Evolutionary conservation across 768 basidiomycete genomes (phyloP).

Genomic region (Lentinus brumalis): DNA sequence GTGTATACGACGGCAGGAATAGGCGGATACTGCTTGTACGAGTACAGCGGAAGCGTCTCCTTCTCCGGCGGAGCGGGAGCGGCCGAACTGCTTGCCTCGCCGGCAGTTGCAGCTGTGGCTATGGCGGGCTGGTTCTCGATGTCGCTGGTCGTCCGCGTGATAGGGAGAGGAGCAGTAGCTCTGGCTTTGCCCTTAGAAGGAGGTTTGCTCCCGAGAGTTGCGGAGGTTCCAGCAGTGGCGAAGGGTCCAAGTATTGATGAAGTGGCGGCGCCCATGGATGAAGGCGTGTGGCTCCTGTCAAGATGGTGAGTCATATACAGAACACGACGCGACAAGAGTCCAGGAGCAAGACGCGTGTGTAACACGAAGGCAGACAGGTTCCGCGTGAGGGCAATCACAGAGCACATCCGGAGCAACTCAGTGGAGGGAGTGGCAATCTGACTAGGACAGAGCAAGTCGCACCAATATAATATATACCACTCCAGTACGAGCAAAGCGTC

Average conservation of each 20-base stretch:
- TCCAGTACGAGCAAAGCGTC: too few species aligned
- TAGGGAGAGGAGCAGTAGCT: neutral
- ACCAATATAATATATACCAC: too few species aligned
- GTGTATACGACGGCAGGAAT: constrained; percentile 42
- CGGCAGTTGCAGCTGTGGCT: neutral
- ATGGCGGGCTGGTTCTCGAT: constrained; percentile 5
- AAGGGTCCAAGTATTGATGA: neutral
- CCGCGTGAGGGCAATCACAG: too few species aligned
- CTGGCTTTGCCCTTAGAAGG: neutral
- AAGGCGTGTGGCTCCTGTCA: neutral
- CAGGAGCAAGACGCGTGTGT: too few species aligned
- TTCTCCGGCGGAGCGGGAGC: neutral
- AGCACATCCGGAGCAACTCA: too few species aligned
- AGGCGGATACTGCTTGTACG: constrained; percentile 38
- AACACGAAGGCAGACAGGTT: too few species aligned
- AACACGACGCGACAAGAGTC: neutral
- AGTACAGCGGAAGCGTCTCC: constrained; percentile 35
- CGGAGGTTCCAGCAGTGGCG: neutral
- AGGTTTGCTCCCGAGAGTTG: neutral
- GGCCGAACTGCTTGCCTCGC: neutral
- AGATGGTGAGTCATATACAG: neutral
- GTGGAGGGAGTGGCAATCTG: too few species aligned
- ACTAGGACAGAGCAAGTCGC: too few species aligned
- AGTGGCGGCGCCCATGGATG: neutral
- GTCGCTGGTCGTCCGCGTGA: neutral